Percentiles rank a stretch among this genome's conserved stretches.
Conservation (phyloP, 176 grass and related monocot genomes). For the Juncus inflexus region DNA sequence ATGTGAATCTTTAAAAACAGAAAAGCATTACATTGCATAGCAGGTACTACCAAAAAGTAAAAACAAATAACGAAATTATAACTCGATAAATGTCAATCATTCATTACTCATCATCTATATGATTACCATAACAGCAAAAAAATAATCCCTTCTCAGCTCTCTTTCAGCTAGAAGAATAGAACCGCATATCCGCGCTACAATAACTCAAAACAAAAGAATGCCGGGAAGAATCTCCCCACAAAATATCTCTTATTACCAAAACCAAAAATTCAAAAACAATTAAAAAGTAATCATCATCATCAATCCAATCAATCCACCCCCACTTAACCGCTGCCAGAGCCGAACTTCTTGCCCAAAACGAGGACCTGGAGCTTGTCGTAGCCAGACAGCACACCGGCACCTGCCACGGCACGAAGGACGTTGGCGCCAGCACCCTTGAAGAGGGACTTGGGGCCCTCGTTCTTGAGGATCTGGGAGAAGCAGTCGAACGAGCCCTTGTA, state of each 20-base stretch:
- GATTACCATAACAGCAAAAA: too few relatives aligned
- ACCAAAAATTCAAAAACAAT: conserved; percentile 40
- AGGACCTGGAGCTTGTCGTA: conserved; percentile 96
- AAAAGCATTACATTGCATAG: too few relatives aligned
- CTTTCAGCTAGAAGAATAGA: too few relatives aligned
- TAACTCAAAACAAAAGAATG: conserved; percentile 44
- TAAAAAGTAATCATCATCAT: conserved; percentile 41
- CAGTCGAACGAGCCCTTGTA: conserved; percentile 91
- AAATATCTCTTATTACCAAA: conserved; percentile 48
- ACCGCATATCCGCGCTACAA: too few relatives aligned
- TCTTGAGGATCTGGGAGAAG: conserved; percentile 73
- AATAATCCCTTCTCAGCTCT: too few relatives aligned
- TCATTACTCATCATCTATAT: too few relatives aligned
- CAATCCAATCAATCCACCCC: neutral
- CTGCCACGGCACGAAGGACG: conserved; percentile 87
- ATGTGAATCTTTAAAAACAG: too few relatives aligned
- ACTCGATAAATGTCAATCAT: too few relatives aligned
- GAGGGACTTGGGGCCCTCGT: conserved; percentile 73
- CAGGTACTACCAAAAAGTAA: too few relatives aligned
- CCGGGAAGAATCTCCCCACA: conserved; percentile 43
- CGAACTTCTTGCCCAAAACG: conserved; percentile 93
- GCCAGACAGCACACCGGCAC: conserved; percentile 86
- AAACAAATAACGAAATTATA: too few relatives aligned
- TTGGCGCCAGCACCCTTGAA: conserved; percentile 99
- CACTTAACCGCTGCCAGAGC: conserved; percentile 66